Evolutionary conservation across 805 yeast species (phyloP).

Genomic region (Kodamaea hsintzibuensis): DNA sequence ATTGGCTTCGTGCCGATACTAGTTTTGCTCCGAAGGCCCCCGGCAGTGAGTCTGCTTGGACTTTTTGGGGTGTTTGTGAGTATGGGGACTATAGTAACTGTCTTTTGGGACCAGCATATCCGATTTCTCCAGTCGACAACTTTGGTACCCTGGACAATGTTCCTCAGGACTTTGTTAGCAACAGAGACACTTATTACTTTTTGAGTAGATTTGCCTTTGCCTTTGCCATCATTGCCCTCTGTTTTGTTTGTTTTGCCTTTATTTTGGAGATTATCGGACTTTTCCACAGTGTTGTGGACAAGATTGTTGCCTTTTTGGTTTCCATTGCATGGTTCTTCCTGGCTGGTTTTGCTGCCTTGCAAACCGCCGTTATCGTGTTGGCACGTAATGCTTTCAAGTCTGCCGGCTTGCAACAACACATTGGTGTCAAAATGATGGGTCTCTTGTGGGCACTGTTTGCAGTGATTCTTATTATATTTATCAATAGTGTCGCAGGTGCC

Average conservation of each 20-base stretch:
- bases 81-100: slow-evolving; percentile 55
- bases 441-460: slow-evolving; percentile 72
- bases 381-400: slow-evolving; percentile 67
- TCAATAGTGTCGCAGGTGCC: slow-evolving; percentile 52
- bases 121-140: slow-evolving; percentile 80
- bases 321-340: slow-evolving; percentile 53
- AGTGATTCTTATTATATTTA: slow-evolving; percentile 48
- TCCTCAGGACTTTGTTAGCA: slow-evolving; percentile 52
- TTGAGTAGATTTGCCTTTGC: slow-evolving; percentile 51
- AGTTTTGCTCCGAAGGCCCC: slow-evolving; percentile 48
- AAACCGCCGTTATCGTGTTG: slow-evolving; percentile 77
- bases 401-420: slow-evolving; percentile 42
- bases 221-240: slow-evolving; percentile 46
- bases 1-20: slow-evolving; percentile 82
- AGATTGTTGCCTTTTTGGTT: slow-evolving; percentile 53
- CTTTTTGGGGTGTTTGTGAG: slow-evolving; percentile 72
- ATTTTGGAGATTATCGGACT: slow-evolving; percentile 54
- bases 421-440: slow-evolving; percentile 63
- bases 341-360: slow-evolving; percentile 64
- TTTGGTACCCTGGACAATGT: slow-evolving; percentile 52
- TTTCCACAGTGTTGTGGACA: slow-evolving; percentile 56
- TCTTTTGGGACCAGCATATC: slow-evolving; percentile 69
- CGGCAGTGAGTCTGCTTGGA: slow-evolving; percentile 67
- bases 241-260: slow-evolving; percentile 63
- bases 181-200: slow-evolving; percentile 59